Conservation (phyloP, 2,329 filamentous ascomycete genomes). For the Bipolaris oryzae region DNA sequence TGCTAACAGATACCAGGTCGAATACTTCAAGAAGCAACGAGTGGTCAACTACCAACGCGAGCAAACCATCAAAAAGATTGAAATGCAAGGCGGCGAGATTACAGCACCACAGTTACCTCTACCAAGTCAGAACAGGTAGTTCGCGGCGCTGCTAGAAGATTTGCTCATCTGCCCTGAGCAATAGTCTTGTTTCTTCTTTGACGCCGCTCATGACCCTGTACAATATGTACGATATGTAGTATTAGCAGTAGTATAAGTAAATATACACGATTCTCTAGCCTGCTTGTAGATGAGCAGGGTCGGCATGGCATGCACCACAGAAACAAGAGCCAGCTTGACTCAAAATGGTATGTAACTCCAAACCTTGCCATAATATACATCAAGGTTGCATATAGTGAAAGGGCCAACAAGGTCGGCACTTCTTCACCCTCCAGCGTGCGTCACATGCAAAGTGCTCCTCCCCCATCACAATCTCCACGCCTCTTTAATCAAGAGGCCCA, state of each 20-base stretch:
- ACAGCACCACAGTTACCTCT: slow-evolving; percentile 43
- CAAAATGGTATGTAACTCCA: not conserved
- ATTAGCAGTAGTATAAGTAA: slow-evolving; percentile 6
- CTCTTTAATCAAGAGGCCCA: not conserved
- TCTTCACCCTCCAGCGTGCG: not conserved
- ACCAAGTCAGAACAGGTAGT: slow-evolving; percentile 25
- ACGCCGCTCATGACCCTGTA: slow-evolving; percentile 19
- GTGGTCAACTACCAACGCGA: slow-evolving; percentile 91
- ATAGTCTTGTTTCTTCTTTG: not conserved
- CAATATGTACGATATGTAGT: slow-evolving; percentile 8
- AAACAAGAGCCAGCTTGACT: not conserved
- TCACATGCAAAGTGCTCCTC: not conserved
- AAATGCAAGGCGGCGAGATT: slow-evolving; percentile 52
- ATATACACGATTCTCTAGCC: slow-evolving; percentile 9
- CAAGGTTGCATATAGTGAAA: not conserved
- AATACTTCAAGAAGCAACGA: slow-evolving; percentile 96
- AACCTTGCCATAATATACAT: not conserved
- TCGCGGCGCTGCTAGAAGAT: not conserved
- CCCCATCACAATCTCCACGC: not conserved
- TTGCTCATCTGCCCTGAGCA: slow-evolving; percentile 1
- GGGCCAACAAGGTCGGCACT: not conserved
- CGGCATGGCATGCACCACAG: not conserved
- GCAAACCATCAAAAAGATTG: slow-evolving; percentile 60
- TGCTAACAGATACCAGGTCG: slow-evolving; percentile 64
- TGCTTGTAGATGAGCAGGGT: not conserved